Base-by-base conservation (phyloP, 1,284 basidiomycete genomes). In the Melanopsichium pennsylvanicum region DNA sequence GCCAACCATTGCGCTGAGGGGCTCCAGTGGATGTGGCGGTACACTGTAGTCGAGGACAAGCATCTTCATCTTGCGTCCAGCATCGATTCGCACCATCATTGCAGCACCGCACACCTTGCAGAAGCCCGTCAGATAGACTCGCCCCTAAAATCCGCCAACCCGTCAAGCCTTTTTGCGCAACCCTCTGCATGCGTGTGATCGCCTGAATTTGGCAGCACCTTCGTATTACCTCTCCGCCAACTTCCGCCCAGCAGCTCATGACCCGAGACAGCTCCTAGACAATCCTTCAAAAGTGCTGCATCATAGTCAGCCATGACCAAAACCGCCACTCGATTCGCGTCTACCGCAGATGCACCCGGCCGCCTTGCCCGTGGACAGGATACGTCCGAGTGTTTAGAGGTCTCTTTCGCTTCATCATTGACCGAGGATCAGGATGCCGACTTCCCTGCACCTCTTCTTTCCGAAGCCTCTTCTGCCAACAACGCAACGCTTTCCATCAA, bases 381-480 rank as follows among this genome's bases (percentile, higher is more conserved):
- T 29, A 27, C 38, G 5, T 54, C 64, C n/a, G 58, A 48, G 16
- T 39, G 35, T 15, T 59, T 51, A n/a, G 60, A 63, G 5, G 21
- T 54, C 33, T 59, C 56, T 0, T 52, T 56, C 23, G 21, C 38
- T 12, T 59, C 60, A 10, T 47, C 31, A 1, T 5, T 49, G 0
- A 44, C 59, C 15, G 51, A 42, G 3, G 40, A 50, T 10, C 50
- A 54, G 2, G 46, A 56, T 18, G 42, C 10, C 9, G 43, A 50
- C 35, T n/a, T 32, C 2, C 40, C 25, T 10, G 26, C 32, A 10
- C 47, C 63, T 12, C 10, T 44, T n/a, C 40, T 37, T 5, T 33
- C 41, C 13, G 45, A 47, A 27, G 16, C 33, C 25, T 55, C 45
- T 27, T 37, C 37, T 19, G 18, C 31, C 36, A 23, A 50, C 5